Conservation (phyloP, 805 yeast species). For the Hanseniaspora taiwanica region DNA sequence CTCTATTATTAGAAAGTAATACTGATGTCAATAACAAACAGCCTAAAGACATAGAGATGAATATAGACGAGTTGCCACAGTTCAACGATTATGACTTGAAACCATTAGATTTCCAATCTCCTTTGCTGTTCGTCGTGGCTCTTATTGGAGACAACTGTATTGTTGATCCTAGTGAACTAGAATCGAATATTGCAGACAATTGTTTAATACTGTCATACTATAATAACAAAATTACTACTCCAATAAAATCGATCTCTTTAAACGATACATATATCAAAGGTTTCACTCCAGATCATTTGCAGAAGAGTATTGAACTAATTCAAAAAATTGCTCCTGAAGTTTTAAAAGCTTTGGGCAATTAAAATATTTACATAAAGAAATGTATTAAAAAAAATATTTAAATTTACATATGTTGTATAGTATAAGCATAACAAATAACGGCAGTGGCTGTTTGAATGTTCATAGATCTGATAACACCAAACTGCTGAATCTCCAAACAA, state of each 20-base stretch:
- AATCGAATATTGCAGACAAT: conserved; percentile 76
- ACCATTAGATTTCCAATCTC: conserved; percentile 40
- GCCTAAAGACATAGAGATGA: conserved; percentile 23
- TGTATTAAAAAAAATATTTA: not conserved
- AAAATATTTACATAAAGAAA: conserved; percentile 2
- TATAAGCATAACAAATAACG: conserved; percentile 82
- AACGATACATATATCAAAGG: conserved; percentile 41
- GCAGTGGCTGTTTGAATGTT: conserved; percentile 96
- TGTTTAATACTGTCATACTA: conserved; percentile 63
- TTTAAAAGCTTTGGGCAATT: conserved; percentile 42
- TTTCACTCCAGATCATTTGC: conserved; percentile 32
- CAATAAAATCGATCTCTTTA: conserved; percentile 56
- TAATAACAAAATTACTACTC: conserved; percentile 53
- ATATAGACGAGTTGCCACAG: conserved; percentile 78
- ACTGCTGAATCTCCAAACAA: conserved; percentile 84
- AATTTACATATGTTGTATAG: conserved; percentile 27
- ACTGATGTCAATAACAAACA: conserved; percentile 32
- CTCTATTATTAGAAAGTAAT: conserved; percentile 54
- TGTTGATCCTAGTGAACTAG: conserved; percentile 81
- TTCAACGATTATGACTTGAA: conserved; percentile 79
- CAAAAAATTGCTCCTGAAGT: conserved; percentile 50
- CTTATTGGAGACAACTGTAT: conserved; percentile 54
- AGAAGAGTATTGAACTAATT: conserved; percentile 44
- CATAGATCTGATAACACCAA: conserved; percentile 89
- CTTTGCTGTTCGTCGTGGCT: conserved; percentile 66